Evolutionary conservation across 257 asterid species (phyloP).

Genomic region (Solanum chiquidenum): DNA sequence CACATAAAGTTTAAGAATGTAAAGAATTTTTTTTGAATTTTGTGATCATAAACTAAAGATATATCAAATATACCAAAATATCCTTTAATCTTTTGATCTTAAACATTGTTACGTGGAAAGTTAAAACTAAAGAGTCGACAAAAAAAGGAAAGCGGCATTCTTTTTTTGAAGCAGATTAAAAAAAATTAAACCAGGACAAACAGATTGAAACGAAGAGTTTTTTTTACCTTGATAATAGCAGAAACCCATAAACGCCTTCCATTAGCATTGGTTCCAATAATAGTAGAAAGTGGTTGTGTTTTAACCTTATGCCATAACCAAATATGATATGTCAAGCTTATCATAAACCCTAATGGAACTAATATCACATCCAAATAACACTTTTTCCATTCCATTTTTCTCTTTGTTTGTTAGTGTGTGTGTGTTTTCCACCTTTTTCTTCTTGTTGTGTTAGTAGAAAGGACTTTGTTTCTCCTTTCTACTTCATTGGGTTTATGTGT

Average conservation of each 20-base stretch:
- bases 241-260: slow-evolving; percentile 86
- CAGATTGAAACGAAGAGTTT: neutral
- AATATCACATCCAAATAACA: slow-evolving; percentile 65
- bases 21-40: too few species aligned
- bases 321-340: slow-evolving; percentile 50
- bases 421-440: neutral
- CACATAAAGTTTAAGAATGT: neutral
- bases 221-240: slow-evolving; percentile 70
- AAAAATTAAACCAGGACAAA: neutral
- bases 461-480: neutral
- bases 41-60: neutral
- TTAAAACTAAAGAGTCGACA: too few species aligned
- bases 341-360: slow-evolving; percentile 51
- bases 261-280: slow-evolving; percentile 63
- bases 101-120: neutral
- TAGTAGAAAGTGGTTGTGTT: slow-evolving; percentile 55
- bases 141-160: too few species aligned
- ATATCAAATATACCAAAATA: too few species aligned
- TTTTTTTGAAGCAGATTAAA: neutral
- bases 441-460: neutral
- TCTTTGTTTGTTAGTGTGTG: neutral
- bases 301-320: slow-evolving; percentile 73
- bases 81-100: too few species aligned
- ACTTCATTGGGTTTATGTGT: neutral
- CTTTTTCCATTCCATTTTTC: slow-evolving; percentile 77